Evolutionary conservation across 768 basidiomycete species (phyloP).

Genomic region (Clathrus columnatus): DNA sequence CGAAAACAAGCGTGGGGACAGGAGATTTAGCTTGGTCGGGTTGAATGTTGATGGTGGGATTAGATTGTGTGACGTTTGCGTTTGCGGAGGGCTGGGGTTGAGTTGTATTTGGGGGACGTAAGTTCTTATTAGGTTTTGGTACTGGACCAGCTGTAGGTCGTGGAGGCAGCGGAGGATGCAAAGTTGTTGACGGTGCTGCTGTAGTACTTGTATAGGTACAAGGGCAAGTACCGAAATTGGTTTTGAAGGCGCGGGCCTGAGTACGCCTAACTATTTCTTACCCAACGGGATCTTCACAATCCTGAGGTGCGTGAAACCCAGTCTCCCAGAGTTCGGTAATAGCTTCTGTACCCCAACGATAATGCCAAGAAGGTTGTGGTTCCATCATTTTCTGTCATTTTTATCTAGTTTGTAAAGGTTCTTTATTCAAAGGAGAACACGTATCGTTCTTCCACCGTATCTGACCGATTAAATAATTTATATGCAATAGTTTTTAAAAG

Average conservation of each 20-base stretch:
- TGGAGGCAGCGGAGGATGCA: constrained; percentile 66
- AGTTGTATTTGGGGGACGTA: constrained; percentile 16
- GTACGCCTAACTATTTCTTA: constrained; percentile 32
- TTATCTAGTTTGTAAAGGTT: constrained; percentile 49
- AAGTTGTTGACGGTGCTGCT: constrained; percentile 18
- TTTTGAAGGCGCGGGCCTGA: neutral
- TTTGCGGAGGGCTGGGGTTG: constrained; percentile 25
- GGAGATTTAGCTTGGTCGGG: constrained; percentile 19
- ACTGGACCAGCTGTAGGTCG: constrained; percentile 45
- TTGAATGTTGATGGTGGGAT: constrained; percentile 10
- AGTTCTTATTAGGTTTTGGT: constrained; percentile 17
- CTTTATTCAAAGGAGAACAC: constrained; percentile 72
- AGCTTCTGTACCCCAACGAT: constrained; percentile 57
- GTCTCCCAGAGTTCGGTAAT: constrained; percentile 79
- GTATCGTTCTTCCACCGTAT: constrained; percentile 34
- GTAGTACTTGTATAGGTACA: too few species aligned
- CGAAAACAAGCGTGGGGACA: constrained; percentile 22
- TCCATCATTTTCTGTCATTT: constrained; percentile 46
- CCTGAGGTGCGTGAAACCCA: constrained; percentile 58
- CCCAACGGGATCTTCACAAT: constrained; percentile 62
- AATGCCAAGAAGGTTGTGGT: constrained; percentile 53
- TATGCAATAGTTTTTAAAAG: neutral
- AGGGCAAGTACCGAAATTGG: constrained; percentile 19
- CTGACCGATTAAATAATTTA: neutral
- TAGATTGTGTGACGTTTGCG: constrained; percentile 19